Evolutionary conservation across 495 filamentous ascomycete species (phyloP).

Genomic region (Hyphodiscus hymeniophilus): DNA sequence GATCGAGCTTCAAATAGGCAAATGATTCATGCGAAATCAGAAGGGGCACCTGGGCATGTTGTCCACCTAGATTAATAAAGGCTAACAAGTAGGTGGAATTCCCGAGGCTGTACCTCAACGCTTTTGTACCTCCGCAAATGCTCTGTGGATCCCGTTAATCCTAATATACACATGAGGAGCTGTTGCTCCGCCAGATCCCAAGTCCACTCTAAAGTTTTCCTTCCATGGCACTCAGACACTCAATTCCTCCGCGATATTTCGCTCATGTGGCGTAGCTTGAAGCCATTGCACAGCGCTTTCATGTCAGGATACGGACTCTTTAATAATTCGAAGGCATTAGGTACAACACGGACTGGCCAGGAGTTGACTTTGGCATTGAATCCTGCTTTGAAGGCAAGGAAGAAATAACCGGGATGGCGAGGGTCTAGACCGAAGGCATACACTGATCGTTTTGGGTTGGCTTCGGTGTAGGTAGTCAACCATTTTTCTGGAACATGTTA

Average conservation of each 20-base stretch:
- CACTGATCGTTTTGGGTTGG: conserved; percentile 86
- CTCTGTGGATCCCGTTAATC: background rate
- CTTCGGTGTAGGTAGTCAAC: conserved; percentile 89
- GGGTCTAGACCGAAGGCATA: conserved; percentile 93
- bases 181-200: background rate
- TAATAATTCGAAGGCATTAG: conserved; percentile 77
- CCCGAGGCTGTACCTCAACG: background rate
- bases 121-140: background rate
- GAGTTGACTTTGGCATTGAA: conserved; percentile 57
- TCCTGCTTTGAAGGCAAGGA: conserved; percentile 89
- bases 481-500: conserved; percentile 67
- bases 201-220: background rate
- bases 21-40: no score
- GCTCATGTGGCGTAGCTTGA: conserved; percentile 46
- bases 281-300: conserved; percentile 83
- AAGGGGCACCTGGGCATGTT: no score
- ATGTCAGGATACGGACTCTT: conserved; percentile 87
- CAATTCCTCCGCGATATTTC: conserved; percentile 28
- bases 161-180: background rate
- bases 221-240: background rate
- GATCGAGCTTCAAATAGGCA: no score
- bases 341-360: conserved; percentile 88
- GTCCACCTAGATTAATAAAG: no score
- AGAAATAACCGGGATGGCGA: conserved; percentile 90
- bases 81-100: no score